phyloP scores from a whole-genome alignment of 441 rosid species.

The Adansonia gregorii region DNA sequence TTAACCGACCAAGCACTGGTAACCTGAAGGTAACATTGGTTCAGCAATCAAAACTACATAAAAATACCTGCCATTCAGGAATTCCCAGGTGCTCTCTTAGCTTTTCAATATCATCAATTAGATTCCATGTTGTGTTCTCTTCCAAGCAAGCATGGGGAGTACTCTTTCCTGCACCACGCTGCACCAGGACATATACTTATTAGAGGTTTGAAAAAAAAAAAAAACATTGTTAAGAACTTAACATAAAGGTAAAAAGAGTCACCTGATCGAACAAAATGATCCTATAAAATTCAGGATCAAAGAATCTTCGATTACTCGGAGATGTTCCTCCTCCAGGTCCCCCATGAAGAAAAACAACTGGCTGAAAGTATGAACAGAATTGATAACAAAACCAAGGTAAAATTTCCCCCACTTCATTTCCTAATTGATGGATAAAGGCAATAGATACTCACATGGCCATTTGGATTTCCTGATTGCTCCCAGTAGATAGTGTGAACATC shows the following conservation, averaged over 20 bases:
- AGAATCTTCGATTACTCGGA: conserved; percentile 79
- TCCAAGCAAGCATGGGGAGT: conserved; percentile 94
- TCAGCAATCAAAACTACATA: conserved; percentile 18
- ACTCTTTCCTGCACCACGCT: conserved; percentile 97
- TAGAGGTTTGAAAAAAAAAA: not conserved
- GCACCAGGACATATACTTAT: conserved; percentile 20
- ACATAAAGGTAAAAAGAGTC: conserved; percentile 8
- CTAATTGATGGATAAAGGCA: not conserved
- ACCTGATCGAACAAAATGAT: conserved; percentile 92
- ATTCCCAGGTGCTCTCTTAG: conserved; percentile 78
- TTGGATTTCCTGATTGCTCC: conserved; percentile 93
- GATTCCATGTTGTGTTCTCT: conserved; percentile 93
- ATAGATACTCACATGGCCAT: conserved; percentile 67
- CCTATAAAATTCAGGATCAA: conserved; percentile 81
- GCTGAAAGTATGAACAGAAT: conserved; percentile 47
- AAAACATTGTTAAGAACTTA: too few relatives aligned
- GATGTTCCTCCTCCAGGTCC: conserved; percentile 97
- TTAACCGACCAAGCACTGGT: conserved; percentile 10
- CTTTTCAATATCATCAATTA: conserved; percentile 78
- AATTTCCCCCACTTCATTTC: not conserved
- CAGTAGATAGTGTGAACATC: conserved; percentile 72
- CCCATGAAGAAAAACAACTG: conserved; percentile 94
- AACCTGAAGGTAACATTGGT: not conserved
- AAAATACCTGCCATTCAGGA: conserved; percentile 85
- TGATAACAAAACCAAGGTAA: conserved; percentile 7